Evolutionary conservation across 306 rosid genomes (phyloP), one percentile per base, ranked within the genome.

Genomic region (Sindora glabra): DNA sequence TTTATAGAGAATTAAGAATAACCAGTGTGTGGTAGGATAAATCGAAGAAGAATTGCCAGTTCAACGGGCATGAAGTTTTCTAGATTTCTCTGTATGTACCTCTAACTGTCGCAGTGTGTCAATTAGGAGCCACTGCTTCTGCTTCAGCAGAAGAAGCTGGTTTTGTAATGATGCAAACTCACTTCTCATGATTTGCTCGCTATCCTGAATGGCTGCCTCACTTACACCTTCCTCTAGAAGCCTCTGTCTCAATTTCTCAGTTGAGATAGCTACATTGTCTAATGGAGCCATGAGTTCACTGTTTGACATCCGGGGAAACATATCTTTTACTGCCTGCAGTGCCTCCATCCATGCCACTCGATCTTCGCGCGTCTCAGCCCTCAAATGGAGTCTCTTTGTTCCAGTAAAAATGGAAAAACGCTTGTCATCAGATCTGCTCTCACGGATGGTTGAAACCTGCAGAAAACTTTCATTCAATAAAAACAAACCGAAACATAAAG

Each of bases 281-380:
- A 89, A 55, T 0, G 95, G 94, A 56, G 99, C 99, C 99, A 94
- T 86, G 58, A 94, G 78, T 80, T 94, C 99, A 41, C 95, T 79
- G 78, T 89, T 94, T 13, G 99, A 94, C 54, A 94, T 86, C 69
- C 97, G 69, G 0, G 99, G 99, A 59, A 94, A 89, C 89, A 94
- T 78, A 67, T 89, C 97, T 48, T 94, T 94, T 74, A 94, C 97
- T 3, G 99, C 99, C 71, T 80, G 94, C 81, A 94, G 75, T 16
- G 99, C 99, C 38, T 94, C 99, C 94, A 86, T 64, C 99, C 99
- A 94, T 18, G 77, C 74, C 59, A 53, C 53, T 8, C 97, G 83
- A 79, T 94, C 99, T 1, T 94, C 99, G 1, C 86, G 81, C 1
- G 94, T 73, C 49, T 94, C 97, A 0, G 95, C 97, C 80, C 99